phyloP scores from a whole-genome alignment of 106 monocot genomes.

The Phalaenopsis equestris region DNA sequence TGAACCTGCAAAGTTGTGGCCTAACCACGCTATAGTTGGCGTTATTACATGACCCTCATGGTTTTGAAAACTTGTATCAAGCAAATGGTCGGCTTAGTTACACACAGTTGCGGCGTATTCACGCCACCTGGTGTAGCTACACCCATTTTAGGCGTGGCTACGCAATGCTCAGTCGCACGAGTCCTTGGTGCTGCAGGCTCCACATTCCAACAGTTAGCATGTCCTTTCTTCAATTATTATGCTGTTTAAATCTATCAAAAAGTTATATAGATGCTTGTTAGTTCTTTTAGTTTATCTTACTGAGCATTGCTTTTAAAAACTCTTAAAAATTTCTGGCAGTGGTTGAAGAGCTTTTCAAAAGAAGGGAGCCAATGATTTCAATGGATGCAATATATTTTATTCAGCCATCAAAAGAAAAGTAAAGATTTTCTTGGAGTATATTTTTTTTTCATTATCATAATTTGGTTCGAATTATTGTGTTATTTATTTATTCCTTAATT shows the following conservation, averaged over 20 bases:
- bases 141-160: too few species aligned
- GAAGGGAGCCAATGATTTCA: conserved; percentile 80
- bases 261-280: neutral
- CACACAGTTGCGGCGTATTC: too few species aligned
- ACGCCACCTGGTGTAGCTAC: too few species aligned
- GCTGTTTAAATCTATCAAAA: neutral
- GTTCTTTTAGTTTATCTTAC: neutral
- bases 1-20: too few species aligned
- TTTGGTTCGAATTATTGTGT: neutral
- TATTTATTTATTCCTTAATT: neutral
- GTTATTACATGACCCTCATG: too few species aligned
- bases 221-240: neutral
- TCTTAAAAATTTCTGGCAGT: conserved; percentile 34
- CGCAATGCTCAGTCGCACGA: too few species aligned
- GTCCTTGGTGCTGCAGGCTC: too few species aligned
- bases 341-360: conserved; percentile 89
- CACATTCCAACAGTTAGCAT: neutral
- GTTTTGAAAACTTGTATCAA: too few species aligned
- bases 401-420: conserved; percentile 93
- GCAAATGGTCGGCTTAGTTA: too few species aligned
- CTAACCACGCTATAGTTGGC: too few species aligned
- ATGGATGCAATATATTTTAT: conserved; percentile 99
- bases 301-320: neutral
- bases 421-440: conserved; percentile 4
- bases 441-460: neutral